phyloP scores from a whole-genome alignment of 2,329 filamentous ascomycete genomes.

The Eurotiales sp. region DNA sequence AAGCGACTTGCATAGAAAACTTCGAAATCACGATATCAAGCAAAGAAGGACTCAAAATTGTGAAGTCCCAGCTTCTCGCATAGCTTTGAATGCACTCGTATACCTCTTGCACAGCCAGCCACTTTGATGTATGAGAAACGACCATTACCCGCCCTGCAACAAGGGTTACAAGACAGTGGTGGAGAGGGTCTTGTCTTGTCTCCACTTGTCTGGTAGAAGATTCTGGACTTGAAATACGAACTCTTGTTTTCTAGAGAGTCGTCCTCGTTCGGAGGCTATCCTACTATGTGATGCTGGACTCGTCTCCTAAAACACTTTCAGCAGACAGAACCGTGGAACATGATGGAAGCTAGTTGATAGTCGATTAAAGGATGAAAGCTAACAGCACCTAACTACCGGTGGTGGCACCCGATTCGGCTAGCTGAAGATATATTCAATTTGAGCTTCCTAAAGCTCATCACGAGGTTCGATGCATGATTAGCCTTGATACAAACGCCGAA shows the following conservation, averaged over 20 bases:
- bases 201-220: not conserved
- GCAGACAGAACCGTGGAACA: constrained; percentile 1
- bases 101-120: too few relatives aligned
- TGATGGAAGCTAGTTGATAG: not conserved
- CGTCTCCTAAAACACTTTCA: not conserved
- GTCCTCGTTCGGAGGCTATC: too few relatives aligned
- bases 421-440: constrained; percentile 71
- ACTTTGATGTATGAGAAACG: too few relatives aligned
- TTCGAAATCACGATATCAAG: too few relatives aligned
- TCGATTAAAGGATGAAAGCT: not conserved
- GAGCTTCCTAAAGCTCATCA: constrained; percentile 69
- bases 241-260: too few relatives aligned
- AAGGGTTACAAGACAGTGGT: too few relatives aligned
- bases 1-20: too few relatives aligned
- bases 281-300: constrained; percentile 27
- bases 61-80: too few relatives aligned
- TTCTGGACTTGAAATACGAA: not conserved
- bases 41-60: too few relatives aligned
- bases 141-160: too few relatives aligned
- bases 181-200: too few relatives aligned
- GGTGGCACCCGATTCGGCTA: constrained; percentile 82
- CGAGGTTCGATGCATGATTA: not conserved
- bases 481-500: not conserved
- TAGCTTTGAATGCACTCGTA: too few relatives aligned
- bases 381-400: constrained; percentile 58